Evolutionary conservation across 208 protist genomes (phyloP).

Genomic region (Acanthamoeba triangularis): DNA sequence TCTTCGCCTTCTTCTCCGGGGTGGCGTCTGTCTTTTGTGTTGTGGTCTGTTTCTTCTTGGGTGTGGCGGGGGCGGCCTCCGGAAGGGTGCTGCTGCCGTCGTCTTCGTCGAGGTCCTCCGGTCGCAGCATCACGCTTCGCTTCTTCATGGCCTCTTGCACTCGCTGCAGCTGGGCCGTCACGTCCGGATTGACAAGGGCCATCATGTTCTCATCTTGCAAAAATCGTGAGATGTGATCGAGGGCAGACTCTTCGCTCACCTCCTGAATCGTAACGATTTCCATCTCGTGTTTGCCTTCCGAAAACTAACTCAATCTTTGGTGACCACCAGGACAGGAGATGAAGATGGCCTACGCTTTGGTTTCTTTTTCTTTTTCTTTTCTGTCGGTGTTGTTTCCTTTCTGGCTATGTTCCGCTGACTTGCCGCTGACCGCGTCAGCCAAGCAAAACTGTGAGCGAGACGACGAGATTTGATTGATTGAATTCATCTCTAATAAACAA

Average conservation of each 20-base stretch:
- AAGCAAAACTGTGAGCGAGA: not conserved
- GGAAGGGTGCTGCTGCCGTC: not conserved
- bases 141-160: not conserved
- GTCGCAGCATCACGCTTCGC: not conserved
- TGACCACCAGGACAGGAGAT: not conserved
- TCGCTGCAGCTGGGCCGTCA: constrained; percentile 7
- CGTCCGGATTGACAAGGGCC: constrained; percentile 9
- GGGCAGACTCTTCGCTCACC: not conserved
- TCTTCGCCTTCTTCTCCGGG: not conserved
- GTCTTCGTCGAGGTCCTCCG: not conserved
- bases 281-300: not conserved
- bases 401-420: not conserved
- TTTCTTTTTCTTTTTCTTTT: not conserved
- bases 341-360: not conserved
- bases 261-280: not conserved
- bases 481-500: not conserved
- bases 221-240: constrained; percentile 18
- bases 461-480: not conserved
- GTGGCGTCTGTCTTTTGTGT: not conserved
- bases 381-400: not conserved
- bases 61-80: not conserved
- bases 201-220: constrained; percentile 31
- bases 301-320: not conserved
- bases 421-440: not conserved
- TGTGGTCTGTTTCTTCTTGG: not conserved